Percentiles rank a stretch among this genome's conserved stretches.
phyloP scores from a whole-genome alignment of 805 yeast species.

The Sugiyamaella qingdaonensis region DNA sequence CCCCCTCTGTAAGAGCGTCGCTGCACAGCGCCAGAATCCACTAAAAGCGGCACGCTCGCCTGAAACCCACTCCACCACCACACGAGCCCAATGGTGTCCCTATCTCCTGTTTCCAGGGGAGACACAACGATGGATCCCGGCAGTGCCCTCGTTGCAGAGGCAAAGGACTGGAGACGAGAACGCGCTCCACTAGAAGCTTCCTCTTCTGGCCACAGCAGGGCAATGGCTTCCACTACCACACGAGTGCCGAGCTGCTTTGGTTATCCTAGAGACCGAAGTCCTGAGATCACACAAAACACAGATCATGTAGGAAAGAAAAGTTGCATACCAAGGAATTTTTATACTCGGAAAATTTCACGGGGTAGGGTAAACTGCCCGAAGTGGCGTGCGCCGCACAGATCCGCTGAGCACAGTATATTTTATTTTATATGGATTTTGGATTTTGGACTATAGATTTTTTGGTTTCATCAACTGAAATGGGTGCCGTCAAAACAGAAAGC shows the following conservation, averaged over 20 bases:
- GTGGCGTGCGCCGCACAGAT: neutral
- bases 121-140: conserved; percentile 21
- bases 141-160: conserved; percentile 16
- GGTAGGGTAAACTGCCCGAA: neutral
- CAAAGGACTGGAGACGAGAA: conserved; percentile 1
- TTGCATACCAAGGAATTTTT: neutral
- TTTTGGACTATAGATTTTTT: neutral
- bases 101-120: conserved; percentile 25
- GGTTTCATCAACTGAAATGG: conserved; percentile 8
- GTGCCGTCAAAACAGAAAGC: conserved; percentile 9
- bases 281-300: conserved; percentile 13
- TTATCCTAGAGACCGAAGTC: conserved; percentile 22
- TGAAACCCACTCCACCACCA: conserved; percentile 14
- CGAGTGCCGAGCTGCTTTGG: conserved; percentile 34
- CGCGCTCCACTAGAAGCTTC: conserved; percentile 1
- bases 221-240: conserved; percentile 31
- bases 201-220: conserved; percentile 6
- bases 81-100: conserved; percentile 21
- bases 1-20: neutral
- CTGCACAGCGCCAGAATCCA: conserved; percentile 10
- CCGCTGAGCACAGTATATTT: no score
- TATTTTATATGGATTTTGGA: no score
- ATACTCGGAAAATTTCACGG: conserved; percentile 3
- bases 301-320: conserved; percentile 18
- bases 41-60: conserved; percentile 7